Base-by-base conservation (phyloP, 495 filamentous ascomycete genomes). In the Xylaria sp. region DNA sequence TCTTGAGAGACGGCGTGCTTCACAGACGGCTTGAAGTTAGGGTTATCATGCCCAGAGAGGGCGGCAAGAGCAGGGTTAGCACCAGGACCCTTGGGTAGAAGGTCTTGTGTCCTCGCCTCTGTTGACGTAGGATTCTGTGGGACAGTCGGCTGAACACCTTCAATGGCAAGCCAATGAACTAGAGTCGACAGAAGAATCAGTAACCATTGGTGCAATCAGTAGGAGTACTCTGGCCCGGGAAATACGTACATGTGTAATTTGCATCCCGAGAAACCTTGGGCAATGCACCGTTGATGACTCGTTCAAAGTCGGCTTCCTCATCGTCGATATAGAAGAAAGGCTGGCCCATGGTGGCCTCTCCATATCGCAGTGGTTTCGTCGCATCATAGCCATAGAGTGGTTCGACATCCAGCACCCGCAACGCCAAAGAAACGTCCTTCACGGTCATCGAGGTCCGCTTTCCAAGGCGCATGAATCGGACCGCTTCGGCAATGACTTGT, bases 271-370 rank as follows among this genome's bases (percentile, higher is more conserved):
- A 97, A 15, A 99, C 94, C 76, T 95, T 98, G 8, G 96, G 96
- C 68, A 99, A 82, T 7, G 96, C 93, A 50, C 92, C 92, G 83
- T 99, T 99, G 78, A 99, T 98, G 73, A 99, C 82, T 82, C 98
- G 98, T 82, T 99, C 96, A 77, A 99, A 98, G 78, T 99, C 96
- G 37, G 98, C 91, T 83, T 99, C 96, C 76, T 99, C 96, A 81
- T 99, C 96, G 78, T 99, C 97, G 37, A 99, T 92, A 76, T 99
- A 99, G 84, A 93, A 99, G 17, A 99, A 85, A 48, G 95, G 94
- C 79, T 98, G 95, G 0, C 96, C 96, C 43, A 99, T 84, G 17
- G 92, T 95, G 3, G 96, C 96, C 81, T 98, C 96, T 33, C 97
- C 97, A 75, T 95, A 99, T 46, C 91, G 87, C 71, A 99, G 82